These are phyloP conservation scores for Calcarisporium arbuscula DNA, from an alignment of 2,329 filamentous ascomycete species.

Conservation along the genomic window DNA sequence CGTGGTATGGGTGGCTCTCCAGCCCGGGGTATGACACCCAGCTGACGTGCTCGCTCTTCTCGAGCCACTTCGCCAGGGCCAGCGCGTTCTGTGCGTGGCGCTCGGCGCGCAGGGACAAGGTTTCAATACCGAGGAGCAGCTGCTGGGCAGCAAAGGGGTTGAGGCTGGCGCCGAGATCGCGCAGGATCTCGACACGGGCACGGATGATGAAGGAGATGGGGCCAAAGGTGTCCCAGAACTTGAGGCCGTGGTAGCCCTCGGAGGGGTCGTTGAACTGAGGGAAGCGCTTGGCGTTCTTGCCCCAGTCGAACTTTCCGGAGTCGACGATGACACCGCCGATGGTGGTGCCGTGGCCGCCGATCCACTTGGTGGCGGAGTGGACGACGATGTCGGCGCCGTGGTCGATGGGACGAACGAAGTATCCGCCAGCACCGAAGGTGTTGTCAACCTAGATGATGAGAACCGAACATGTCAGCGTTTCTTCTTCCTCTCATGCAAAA, in stretches of 20 bases:
- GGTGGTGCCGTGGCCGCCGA: slow-evolving; percentile 90
- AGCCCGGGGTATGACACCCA: slow-evolving; percentile 96
- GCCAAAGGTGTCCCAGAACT: slow-evolving; percentile 92
- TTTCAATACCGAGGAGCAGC: slow-evolving; percentile 83
- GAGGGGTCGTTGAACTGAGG: slow-evolving; percentile 87
- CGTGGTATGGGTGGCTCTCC: slow-evolving; percentile 72
- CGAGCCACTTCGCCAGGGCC: slow-evolving; percentile 73
- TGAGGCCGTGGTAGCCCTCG: slow-evolving; percentile 85
- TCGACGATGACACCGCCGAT: slow-evolving; percentile 83
- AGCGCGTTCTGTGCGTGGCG: slow-evolving; percentile 81
- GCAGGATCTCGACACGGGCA: slow-evolving; percentile 80
- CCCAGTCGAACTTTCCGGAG: slow-evolving; percentile 91
- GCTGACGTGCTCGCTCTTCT: slow-evolving; percentile 73
- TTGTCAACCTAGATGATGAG: slow-evolving; percentile 63
- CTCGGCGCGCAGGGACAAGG: slow-evolving; percentile 78
- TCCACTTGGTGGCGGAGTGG: slow-evolving; percentile 95
- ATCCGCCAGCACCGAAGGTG: slow-evolving; percentile 90
- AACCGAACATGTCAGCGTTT: not conserved
- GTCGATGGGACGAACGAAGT: slow-evolving; percentile 78
- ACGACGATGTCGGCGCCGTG: slow-evolving; percentile 92
- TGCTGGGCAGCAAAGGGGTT: slow-evolving; percentile 94
- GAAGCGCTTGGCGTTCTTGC: slow-evolving; percentile 74
- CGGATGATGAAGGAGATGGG: slow-evolving; percentile 75
- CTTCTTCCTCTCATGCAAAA: too few species aligned
- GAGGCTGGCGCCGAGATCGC: slow-evolving; percentile 75